These are phyloP conservation scores for Botryosphaeria dothidea DNA, from an alignment of 2,329 filamentous ascomycete genomes.

Conservation along the genomic window DNA sequence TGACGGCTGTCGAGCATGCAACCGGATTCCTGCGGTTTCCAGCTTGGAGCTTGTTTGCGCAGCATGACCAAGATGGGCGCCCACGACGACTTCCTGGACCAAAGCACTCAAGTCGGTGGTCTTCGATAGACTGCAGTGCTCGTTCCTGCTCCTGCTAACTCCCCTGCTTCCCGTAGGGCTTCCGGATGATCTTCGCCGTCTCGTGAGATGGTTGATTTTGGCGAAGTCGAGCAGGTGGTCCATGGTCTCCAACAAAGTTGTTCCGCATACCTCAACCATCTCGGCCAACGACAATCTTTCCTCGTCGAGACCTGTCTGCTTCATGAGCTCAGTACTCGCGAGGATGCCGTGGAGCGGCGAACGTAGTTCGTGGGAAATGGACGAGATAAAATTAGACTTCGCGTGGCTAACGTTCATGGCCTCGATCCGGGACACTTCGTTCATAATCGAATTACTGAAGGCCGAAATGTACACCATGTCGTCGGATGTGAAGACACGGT, in stretches of 20 bases:
- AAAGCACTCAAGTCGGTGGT: not conserved
- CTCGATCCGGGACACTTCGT: conserved; percentile 41
- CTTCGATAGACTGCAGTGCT: not conserved
- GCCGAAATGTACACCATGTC: conserved; percentile 42
- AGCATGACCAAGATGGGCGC: not conserved
- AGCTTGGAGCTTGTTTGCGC: not conserved
- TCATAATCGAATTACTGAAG: conserved; percentile 46
- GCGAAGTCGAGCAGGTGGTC: conserved; percentile 46
- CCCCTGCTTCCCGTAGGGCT: not conserved
- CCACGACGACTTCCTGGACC: conserved; percentile 13
- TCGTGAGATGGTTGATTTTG: conserved; percentile 46
- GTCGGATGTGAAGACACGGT: conserved; percentile 35
- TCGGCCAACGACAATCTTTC: conserved; percentile 46
- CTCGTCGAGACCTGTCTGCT: conserved; percentile 43
- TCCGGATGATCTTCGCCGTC: not conserved
- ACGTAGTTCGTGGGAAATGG: conserved; percentile 55
- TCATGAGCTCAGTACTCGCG: conserved; percentile 51
- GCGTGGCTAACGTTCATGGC: conserved; percentile 45
- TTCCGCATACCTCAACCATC: conserved; percentile 52
- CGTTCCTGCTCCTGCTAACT: not conserved
- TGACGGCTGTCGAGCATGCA: not conserved
- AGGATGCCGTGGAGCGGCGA: conserved; percentile 40
- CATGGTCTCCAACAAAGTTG: conserved; percentile 53
- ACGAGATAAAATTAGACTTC: conserved; percentile 55
- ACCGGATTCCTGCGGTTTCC: not conserved